Base-by-base conservation (phyloP, 225 moss, liverwort and hornwort species). In the Asterella californica region DNA sequence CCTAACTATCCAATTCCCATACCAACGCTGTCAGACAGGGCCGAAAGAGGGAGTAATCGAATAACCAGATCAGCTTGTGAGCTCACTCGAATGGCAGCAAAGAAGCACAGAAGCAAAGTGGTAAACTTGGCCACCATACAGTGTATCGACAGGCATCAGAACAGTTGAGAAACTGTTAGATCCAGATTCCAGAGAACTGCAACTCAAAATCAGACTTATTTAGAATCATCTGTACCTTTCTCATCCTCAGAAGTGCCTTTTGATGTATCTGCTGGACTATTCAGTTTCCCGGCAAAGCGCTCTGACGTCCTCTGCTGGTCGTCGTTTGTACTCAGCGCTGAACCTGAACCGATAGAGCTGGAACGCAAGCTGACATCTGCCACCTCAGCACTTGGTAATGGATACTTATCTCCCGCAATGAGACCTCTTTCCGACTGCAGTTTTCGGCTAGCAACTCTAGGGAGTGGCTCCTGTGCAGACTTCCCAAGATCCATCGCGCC, bases 161-260 rank as follows among this genome's bases (percentile, higher is more conserved):
- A 65, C 65, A 65, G 30, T 18, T 70, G 69, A 70, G 38, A 70
- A 70, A 32, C n/a, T 70, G 21, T 70, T 19, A 42, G 69, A 38
- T 37, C 69, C 38, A 65, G 65, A 65, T 33, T 9, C 69, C 69
- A 70, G 38, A 15, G 69, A 7, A 25, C 11, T 12, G 33, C 30
- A 30, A 65, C 30, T 65, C 10, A 29, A 10, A 30, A 30, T 65
- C 12, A 30, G 12, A 30, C 6, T 29, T 65, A 65, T 30, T 33
- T 25, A 65, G 15, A 38, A 38, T 38, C 69, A 70, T 37, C 32
- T 38, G 38, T 70, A 70, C 69, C 69, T 70, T 38, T 42, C 21
- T 32, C 69, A 70, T 12, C 22, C 69, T 70, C 18, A 37, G 18
- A 11, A 22, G 21, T 70, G 17, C 21, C 38, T 37, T 38, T 42